These are phyloP conservation scores for Solanum arcanum DNA, from an alignment of 257 asterid species.

Conservation along the genomic window DNA sequence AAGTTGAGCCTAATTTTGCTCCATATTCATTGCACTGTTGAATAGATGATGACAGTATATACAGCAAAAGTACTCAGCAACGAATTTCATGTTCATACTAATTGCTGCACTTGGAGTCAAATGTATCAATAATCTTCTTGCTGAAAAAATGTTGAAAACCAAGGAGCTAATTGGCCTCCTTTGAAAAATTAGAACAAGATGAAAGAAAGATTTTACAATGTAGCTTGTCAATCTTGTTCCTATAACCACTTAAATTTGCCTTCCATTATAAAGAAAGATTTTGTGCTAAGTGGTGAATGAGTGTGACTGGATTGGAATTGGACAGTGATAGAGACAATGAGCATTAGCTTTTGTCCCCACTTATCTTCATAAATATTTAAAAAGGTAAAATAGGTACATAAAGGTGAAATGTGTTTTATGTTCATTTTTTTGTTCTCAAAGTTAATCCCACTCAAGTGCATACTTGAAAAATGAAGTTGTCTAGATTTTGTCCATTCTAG, in stretches of 20 bases:
- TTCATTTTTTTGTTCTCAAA: not conserved
- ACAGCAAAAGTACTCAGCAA: not conserved
- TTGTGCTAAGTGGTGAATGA: not conserved
- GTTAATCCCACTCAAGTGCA: not conserved
- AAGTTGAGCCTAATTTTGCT: not conserved
- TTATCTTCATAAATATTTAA: not conserved
- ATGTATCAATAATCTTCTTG: not conserved
- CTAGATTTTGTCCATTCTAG: not conserved
- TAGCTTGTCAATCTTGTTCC: not conserved
- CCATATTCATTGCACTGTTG: not conserved
- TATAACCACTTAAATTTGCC: not conserved
- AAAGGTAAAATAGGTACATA: not conserved
- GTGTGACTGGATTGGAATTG: not conserved
- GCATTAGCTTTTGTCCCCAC: not conserved
- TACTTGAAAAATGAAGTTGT: not conserved
- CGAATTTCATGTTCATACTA: not conserved
- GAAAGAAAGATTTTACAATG: not conserved
- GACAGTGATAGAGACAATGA: not conserved
- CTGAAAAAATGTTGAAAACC: not conserved
- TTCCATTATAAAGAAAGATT: not conserved
- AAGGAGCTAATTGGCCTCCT: not conserved
- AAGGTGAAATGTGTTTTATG: not conserved
- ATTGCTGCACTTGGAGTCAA: not conserved
- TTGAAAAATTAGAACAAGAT: not conserved
- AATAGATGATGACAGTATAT: not conserved